Conservation (phyloP, 2,329 filamentous ascomycete species). For the Penicillium janthinellum region DNA sequence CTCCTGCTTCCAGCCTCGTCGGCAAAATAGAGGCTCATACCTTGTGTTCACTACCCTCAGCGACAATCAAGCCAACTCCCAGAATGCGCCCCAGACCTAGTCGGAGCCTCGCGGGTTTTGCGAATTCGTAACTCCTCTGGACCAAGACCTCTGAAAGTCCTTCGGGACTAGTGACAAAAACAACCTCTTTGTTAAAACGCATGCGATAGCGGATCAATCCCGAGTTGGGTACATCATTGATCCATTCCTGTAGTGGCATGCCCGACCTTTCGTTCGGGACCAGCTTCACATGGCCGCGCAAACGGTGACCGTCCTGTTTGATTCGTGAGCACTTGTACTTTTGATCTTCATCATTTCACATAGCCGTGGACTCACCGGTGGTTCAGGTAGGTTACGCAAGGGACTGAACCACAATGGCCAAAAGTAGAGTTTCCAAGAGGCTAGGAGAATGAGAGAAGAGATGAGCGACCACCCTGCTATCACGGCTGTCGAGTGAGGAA, state of each 20-base stretch:
- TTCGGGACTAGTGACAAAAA: conserved; percentile 7
- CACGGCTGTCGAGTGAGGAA: neutral
- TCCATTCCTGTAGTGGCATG: conserved; percentile 10
- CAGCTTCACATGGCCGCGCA: conserved; percentile 6
- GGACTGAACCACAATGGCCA: conserved; percentile 12
- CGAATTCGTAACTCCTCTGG: conserved; percentile 7
- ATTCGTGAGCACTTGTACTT: neutral
- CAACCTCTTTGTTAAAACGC: conserved; percentile 7
- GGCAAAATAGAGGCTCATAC: neutral
- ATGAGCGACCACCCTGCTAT: neutral
- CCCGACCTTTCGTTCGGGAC: conserved; percentile 7
- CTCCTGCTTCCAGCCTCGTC: neutral
- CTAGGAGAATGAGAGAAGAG: neutral
- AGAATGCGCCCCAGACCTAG: conserved; percentile 13
- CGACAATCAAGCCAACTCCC: conserved; percentile 19
- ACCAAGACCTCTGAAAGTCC: conserved; percentile 6
- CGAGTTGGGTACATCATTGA: conserved; percentile 3
- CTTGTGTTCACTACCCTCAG: conserved; percentile 21
- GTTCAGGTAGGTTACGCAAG: conserved; percentile 6
- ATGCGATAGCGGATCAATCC: conserved; percentile 9
- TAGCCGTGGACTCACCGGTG: neutral
- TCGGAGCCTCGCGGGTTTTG: conserved; percentile 1
- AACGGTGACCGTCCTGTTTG: neutral
- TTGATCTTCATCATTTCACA: neutral
- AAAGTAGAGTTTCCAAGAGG: conserved; percentile 3